These are phyloP conservation scores for Boechera divaricarpa DNA, from an alignment of 345 rosid genomes.

Conservation along the genomic window DNA sequence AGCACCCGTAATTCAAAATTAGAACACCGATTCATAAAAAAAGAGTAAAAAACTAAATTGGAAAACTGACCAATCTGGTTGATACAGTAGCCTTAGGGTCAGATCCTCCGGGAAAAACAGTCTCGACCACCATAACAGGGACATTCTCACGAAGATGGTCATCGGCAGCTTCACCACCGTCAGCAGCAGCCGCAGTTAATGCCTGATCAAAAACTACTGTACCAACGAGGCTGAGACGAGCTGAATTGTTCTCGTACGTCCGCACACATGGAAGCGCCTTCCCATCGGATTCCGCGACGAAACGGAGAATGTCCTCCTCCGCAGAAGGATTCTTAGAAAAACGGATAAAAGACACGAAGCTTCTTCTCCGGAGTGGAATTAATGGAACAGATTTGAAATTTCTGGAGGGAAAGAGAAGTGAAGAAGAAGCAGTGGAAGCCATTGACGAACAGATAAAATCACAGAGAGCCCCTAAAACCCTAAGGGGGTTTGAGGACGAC, in stretches of 20 bases:
- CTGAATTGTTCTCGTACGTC: slow-evolving; percentile 73
- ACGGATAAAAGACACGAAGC: slow-evolving; percentile 37
- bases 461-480: slow-evolving; percentile 30
- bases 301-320: slow-evolving; percentile 63
- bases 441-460: slow-evolving; percentile 33
- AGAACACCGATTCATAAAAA: not conserved
- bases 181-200: slow-evolving; percentile 87
- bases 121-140: slow-evolving; percentile 83
- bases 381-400: slow-evolving; percentile 35
- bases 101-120: slow-evolving; percentile 69
- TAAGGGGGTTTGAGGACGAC: slow-evolving; percentile 29
- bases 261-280: slow-evolving; percentile 74
- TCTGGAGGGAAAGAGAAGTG: slow-evolving; percentile 38
- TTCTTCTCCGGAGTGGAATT: slow-evolving; percentile 23
- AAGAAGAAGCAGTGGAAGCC: slow-evolving; percentile 41
- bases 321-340: slow-evolving; percentile 46
- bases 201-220: slow-evolving; percentile 79
- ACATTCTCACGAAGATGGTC: slow-evolving; percentile 67
- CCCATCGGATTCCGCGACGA: slow-evolving; percentile 65
- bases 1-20: not conserved
- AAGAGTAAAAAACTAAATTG: not conserved
- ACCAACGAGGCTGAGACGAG: slow-evolving; percentile 79
- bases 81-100: slow-evolving; percentile 67
- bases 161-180: slow-evolving; percentile 85
- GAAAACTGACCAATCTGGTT: slow-evolving; percentile 70